Evolutionary conservation across 768 basidiomycete species (phyloP).

Genomic region (Lactarius evosmus): DNA sequence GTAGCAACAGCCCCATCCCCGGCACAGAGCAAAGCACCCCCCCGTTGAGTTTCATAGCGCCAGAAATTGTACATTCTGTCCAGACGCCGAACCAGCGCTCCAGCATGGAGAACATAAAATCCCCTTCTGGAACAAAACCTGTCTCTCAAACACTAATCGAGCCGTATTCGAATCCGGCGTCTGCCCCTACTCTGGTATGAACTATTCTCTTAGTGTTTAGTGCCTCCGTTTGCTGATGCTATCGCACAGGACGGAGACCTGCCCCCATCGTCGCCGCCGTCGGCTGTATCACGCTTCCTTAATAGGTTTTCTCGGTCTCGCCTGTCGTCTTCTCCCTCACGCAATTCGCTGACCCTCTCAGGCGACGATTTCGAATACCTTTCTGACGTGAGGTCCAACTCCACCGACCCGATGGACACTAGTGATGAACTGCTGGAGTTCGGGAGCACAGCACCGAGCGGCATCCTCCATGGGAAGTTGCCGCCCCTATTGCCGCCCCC

Average conservation of each 20-base stretch:
- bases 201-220: slow-evolving; percentile 22
- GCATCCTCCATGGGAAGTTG: slow-evolving; percentile 34
- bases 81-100: slow-evolving; percentile 4
- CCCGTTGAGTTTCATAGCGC: neutral
- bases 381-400: slow-evolving; percentile 60
- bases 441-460: slow-evolving; percentile 42
- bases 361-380: slow-evolving; percentile 81
- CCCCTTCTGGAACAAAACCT: slow-evolving; percentile 6
- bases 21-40: neutral
- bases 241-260: slow-evolving; percentile 25
- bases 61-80: neutral
- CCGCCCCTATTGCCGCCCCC: slow-evolving; percentile 21
- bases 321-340: slow-evolving; percentile 38
- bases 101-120: slow-evolving; percentile 9
- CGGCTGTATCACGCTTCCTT: slow-evolving; percentile 82
- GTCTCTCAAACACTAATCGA: slow-evolving; percentile 3
- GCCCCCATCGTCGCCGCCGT: slow-evolving; percentile 37
- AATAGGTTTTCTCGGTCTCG: slow-evolving; percentile 64
- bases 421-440: slow-evolving; percentile 38
- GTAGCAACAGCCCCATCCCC: slow-evolving; percentile 1
- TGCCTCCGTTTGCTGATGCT: slow-evolving; percentile 27
- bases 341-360: slow-evolving; percentile 66
- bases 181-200: slow-evolving; percentile 13
- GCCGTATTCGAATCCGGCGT: neutral
- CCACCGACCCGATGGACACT: slow-evolving; percentile 38